Conservation (phyloP, 441 rosid species). For the Flueggea neowawraea region DNA sequence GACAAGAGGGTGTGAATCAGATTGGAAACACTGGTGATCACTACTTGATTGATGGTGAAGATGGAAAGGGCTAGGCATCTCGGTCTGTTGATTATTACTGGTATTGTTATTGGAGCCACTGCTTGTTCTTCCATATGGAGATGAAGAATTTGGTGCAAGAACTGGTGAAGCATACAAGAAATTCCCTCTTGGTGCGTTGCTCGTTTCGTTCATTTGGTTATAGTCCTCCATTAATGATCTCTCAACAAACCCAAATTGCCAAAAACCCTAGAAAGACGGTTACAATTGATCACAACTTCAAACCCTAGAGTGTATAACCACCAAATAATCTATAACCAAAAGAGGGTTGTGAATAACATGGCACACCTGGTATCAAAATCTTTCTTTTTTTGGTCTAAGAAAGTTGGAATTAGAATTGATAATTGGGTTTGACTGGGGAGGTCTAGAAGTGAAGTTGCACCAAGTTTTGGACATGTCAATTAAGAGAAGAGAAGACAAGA, state of each 20-base stretch:
- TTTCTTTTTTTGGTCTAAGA: not conserved
- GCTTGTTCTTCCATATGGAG: slow-evolving; percentile 42
- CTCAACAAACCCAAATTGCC: slow-evolving; percentile 15
- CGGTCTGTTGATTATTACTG: slow-evolving; percentile 35
- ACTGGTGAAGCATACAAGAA: slow-evolving; percentile 65
- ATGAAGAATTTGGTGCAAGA: slow-evolving; percentile 53
- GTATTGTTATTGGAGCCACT: slow-evolving; percentile 30
- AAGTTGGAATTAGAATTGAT: not conserved
- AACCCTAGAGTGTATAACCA: slow-evolving; percentile 44
- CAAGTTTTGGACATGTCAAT: slow-evolving; percentile 20
- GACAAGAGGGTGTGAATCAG: slow-evolving; percentile 56
- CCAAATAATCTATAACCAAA: not conserved
- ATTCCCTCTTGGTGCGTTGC: slow-evolving; percentile 52
- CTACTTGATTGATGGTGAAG: slow-evolving; percentile 51
- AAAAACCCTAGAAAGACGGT: slow-evolving; percentile 10
- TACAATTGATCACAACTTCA: slow-evolving; percentile 12
- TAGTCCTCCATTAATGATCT: slow-evolving; percentile 62
- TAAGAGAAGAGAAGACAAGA: slow-evolving; percentile 7
- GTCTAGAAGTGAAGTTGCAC: slow-evolving; percentile 58
- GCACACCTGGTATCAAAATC: not conserved
- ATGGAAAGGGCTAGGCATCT: slow-evolving; percentile 43
- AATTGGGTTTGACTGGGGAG: slow-evolving; percentile 11
- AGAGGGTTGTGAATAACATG: not conserved
- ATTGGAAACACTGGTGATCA: slow-evolving; percentile 36
- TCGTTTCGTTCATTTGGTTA: slow-evolving; percentile 48